Base-by-base conservation (phyloP, 371 early-diverging fungal genomes). In the Fennellomyces sp. region DNA sequence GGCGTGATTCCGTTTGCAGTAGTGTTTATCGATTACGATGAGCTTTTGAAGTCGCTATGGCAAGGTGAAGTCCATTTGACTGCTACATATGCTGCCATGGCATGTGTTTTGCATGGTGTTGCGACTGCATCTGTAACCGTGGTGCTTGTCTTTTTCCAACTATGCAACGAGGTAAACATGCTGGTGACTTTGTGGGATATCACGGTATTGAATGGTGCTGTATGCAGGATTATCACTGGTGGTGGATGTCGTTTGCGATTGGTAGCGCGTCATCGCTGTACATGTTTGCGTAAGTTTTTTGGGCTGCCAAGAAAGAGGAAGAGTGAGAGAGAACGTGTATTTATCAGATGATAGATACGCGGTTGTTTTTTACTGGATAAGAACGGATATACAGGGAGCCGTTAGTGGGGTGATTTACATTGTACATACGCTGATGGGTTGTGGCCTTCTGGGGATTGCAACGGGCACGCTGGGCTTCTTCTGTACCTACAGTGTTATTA, bases 201-300 rank as follows among this genome's bases (percentile, higher is more conserved):
- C n/a, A n/a, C n/a, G n/a, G n/a, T n/a, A n/a, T n/a, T n/a, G n/a
- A n/a, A n/a, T n/a, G n/a, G n/a, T n/a, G n/a, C n/a, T 25, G 23
- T 19, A 5, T 25, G 11, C 1, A 73, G 69, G 75, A 80, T 58
- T 73, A 76, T 66, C 70, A 66, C 33, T 80, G 80, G 80, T 80
- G 80, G 80, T 80, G 80, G 80, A 70, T 68, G 62, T 74, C 75
- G 1, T 75, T 76, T 48, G 56, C 61, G 1, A 42, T 74, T 12
- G 76, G 75, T 15, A 75, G 61, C 19, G 64, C 73, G 0, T 59
- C 77, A 35, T 60, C 72, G 11, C 5, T 70, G 4, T 80, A 76
- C 26, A 66, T 75, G 49, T 69, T 72, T 26, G 47, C 30, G 58
- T 75, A 63, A 66, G 65, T 45, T 42, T 26, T 52, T 21, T 51